These are phyloP conservation scores for Trichoderma harzianum DNA, from an alignment of 2,329 filamentous ascomycete genomes.

Conservation along the genomic window DNA sequence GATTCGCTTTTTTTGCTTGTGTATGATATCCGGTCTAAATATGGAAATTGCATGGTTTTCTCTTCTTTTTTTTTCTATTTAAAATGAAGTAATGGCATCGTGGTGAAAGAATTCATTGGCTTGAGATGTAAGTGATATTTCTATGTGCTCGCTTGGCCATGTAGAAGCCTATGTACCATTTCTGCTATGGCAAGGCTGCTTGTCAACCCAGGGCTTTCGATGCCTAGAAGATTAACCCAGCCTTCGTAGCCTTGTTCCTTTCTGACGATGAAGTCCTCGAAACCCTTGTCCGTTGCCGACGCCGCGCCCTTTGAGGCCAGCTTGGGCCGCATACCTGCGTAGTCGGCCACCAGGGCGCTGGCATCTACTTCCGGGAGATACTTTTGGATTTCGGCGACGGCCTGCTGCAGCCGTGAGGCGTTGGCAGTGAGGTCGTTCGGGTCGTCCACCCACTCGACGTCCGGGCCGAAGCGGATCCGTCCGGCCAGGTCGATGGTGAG, in stretches of 20 bases:
- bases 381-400: conserved; percentile 68
- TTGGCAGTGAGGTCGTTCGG: conserved; percentile 69
- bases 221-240: conserved; percentile 87
- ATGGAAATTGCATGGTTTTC: conserved; percentile 3
- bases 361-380: conserved; percentile 76
- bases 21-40: conserved; percentile 12
- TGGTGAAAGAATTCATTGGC: background rate
- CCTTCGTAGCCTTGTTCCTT: conserved; percentile 74
- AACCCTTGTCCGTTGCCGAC: conserved; percentile 57
- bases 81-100: no score
- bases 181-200: conserved; percentile 83
- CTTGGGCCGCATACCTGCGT: conserved; percentile 90
- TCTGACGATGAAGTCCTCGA: conserved; percentile 79
- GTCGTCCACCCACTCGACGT: conserved; percentile 85
- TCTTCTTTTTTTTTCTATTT: background rate
- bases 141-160: conserved; percentile 29
- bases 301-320: conserved; percentile 59
- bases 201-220: conserved; percentile 90
- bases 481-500: conserved; percentile 86
- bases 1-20: conserved; percentile 1
- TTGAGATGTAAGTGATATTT: background rate
- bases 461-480: conserved; percentile 84
- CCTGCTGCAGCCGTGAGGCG: conserved; percentile 58
- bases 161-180: conserved; percentile 57
- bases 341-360: conserved; percentile 69